These are phyloP conservation scores for Biscogniauxia marginata DNA, from an alignment of 2,329 filamentous ascomycete genomes.

Conservation along the genomic window DNA sequence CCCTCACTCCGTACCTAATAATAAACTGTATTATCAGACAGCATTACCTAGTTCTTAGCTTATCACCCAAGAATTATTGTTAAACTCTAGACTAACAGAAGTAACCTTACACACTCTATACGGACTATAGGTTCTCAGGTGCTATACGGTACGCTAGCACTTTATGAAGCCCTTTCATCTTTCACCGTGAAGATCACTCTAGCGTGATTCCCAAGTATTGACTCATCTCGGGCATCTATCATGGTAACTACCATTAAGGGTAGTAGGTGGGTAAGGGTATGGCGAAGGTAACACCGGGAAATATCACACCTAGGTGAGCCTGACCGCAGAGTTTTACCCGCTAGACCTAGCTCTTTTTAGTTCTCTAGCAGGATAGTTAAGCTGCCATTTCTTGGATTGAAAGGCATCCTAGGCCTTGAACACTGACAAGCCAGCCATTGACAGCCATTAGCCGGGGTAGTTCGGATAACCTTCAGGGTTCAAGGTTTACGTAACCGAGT, in stretches of 20 bases:
- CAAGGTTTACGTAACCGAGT: background rate
- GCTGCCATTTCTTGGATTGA: background rate
- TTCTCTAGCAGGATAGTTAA: background rate
- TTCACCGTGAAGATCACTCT: background rate
- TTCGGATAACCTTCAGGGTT: background rate
- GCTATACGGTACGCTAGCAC: background rate
- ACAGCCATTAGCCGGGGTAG: background rate
- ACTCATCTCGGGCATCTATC: background rate
- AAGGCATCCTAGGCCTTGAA: background rate
- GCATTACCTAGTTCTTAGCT: background rate
- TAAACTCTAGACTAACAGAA: background rate
- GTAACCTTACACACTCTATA: background rate
- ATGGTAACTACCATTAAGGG: background rate
- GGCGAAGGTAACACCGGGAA: background rate
- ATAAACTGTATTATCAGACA: background rate
- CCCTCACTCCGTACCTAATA: background rate
- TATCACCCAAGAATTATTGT: background rate
- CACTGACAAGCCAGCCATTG: background rate
- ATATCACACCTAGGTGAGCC: background rate
- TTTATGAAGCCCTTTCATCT: background rate
- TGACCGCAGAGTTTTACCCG: background rate
- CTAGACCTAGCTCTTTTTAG: background rate
- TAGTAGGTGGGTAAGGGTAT: background rate
- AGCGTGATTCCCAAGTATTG: background rate
- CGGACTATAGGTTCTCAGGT: background rate